Conservation (phyloP, 2,329 filamentous ascomycete genomes). For the Trichoderma aggressivum region DNA sequence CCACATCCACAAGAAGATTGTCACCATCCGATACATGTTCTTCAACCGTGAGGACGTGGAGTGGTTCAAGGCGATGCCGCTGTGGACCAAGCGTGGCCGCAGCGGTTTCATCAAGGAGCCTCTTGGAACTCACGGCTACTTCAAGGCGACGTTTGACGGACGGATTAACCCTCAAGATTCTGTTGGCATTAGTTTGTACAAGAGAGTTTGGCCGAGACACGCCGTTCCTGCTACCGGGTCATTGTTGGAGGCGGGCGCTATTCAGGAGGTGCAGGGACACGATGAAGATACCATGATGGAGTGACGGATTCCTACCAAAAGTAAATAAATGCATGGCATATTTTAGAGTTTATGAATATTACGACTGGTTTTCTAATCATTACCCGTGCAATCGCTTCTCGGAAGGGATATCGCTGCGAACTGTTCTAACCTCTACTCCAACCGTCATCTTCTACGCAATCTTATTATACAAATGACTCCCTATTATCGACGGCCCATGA, state of each 20-base stretch:
- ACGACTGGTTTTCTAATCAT: background rate
- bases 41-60: constrained; percentile 93
- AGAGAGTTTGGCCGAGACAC: constrained; percentile 76
- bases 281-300: constrained; percentile 21
- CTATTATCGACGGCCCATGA: background rate
- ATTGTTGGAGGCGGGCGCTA: constrained; percentile 38
- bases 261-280: background rate
- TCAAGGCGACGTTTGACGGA: constrained; percentile 97
- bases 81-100: constrained; percentile 89
- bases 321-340: background rate
- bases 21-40: constrained; percentile 99
- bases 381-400: background rate
- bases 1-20: constrained; percentile 97
- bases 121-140: constrained; percentile 97
- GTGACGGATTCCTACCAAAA: background rate
- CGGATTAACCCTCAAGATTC: constrained; percentile 95
- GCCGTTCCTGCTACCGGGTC: constrained; percentile 49
- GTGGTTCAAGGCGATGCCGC: constrained; percentile 94
- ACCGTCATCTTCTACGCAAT: background rate
- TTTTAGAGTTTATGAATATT: constrained; percentile 18
- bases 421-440: background rate
- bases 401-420: background rate
- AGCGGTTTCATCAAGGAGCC: constrained; percentile 92
- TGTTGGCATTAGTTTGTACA: constrained; percentile 85
- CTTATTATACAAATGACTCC: background rate